Conservation (phyloP, 257 asterid species). For the Nicotiana undulata region DNA sequence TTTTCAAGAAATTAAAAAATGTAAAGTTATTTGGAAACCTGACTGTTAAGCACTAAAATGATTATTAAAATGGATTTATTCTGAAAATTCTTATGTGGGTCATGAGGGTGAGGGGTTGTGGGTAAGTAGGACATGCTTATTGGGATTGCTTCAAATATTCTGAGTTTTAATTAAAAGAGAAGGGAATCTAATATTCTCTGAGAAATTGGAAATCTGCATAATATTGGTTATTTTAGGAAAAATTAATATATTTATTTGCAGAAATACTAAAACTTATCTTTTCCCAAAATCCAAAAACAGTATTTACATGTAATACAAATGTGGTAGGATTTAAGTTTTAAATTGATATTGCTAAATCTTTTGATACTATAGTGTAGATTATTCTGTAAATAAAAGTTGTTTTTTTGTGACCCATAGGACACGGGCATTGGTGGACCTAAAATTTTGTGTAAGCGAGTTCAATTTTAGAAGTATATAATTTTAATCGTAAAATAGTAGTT, state of each 20-base stretch:
- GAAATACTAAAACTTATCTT: neutral
- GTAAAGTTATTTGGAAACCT: conserved; percentile 20
- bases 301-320: neutral
- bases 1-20: conserved; percentile 20
- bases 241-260: conserved; percentile 1
- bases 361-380: no score
- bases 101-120: neutral
- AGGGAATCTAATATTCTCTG: conserved; percentile 46
- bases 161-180: conserved; percentile 10
- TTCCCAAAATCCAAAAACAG: neutral
- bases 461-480: no score
- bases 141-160: conserved; percentile 43
- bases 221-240: neutral
- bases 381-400: no score
- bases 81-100: conserved; percentile 13
- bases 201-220: conserved; percentile 18
- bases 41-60: conserved; percentile 32
- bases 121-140: conserved; percentile 40
- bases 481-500: no score
- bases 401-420: no score
- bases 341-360: no score
- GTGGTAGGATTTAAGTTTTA: neutral
- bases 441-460: no score
- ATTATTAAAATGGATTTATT: neutral
- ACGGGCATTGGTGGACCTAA: no score